phyloP scores from a whole-genome alignment of 345 rosid genomes.

The Eucalyptus polyanthemos region DNA sequence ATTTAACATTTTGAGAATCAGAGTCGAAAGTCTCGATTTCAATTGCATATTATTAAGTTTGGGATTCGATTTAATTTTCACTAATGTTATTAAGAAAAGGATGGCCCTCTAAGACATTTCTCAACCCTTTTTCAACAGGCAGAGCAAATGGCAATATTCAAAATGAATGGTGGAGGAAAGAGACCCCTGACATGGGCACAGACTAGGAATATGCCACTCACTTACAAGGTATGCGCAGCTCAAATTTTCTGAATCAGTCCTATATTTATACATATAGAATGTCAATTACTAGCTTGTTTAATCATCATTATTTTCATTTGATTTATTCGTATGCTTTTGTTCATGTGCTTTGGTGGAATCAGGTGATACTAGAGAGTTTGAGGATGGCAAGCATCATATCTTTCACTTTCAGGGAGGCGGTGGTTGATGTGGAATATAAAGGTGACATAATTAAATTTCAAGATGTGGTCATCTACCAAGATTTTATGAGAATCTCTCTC shows the following conservation, averaged over 20 bases:
- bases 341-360: neutral
- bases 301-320: neutral
- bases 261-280: neutral
- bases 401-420: slow-evolving; percentile 87
- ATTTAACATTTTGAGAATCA: neutral
- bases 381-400: slow-evolving; percentile 94
- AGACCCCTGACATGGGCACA: slow-evolving; percentile 65
- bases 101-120: neutral
- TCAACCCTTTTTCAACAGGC: slow-evolving; percentile 18
- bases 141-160: slow-evolving; percentile 45
- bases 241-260: neutral
- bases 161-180: slow-evolving; percentile 38
- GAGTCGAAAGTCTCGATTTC: neutral
- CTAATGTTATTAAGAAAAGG: neutral
- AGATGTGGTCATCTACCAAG: neutral
- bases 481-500: neutral
- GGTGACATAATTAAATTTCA: slow-evolving; percentile 19
- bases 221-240: slow-evolving; percentile 35
- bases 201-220: slow-evolving; percentile 66
- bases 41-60: neutral
- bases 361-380: slow-evolving; percentile 60
- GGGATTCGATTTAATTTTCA: neutral
- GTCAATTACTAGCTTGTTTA: neutral
- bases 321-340: neutral
- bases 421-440: slow-evolving; percentile 71